Conservation (phyloP, 306 rosid species). For the Fragaria vesca region DNA sequence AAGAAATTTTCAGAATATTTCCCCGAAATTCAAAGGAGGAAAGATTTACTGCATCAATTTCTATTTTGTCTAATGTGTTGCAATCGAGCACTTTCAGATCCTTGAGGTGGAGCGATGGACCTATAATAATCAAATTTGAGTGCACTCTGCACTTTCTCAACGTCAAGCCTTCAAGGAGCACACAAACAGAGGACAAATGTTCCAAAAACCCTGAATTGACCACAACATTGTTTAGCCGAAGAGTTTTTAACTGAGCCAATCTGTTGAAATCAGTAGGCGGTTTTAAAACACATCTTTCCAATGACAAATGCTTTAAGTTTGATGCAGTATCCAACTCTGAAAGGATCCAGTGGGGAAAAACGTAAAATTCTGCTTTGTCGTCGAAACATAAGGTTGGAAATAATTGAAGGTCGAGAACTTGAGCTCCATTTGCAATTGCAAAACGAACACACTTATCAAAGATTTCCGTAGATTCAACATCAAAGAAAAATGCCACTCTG, state of each 20-base stretch:
- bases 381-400: too few relatives aligned
- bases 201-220: not conserved
- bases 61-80: not conserved
- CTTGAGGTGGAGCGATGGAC: not conserved
- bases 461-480: not conserved
- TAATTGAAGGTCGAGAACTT: not conserved
- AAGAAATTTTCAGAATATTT: not conserved
- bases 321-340: not conserved
- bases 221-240: not conserved
- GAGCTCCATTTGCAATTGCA: not conserved
- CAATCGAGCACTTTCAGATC: not conserved
- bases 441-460: not conserved
- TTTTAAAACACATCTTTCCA: not conserved
- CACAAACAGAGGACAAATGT: not conserved
- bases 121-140: not conserved
- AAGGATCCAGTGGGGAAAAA: not conserved
- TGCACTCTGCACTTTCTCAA: not conserved
- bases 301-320: not conserved
- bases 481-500: not conserved
- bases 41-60: not conserved
- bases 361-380: not conserved
- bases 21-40: not conserved
- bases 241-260: not conserved
- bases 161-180: not conserved
- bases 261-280: not conserved